Percentiles rank a stretch among this genome's conserved stretches.
Evolutionary conservation across 2,329 filamentous ascomycete species (phyloP).

Genomic region (Lecanicillium sp.): DNA sequence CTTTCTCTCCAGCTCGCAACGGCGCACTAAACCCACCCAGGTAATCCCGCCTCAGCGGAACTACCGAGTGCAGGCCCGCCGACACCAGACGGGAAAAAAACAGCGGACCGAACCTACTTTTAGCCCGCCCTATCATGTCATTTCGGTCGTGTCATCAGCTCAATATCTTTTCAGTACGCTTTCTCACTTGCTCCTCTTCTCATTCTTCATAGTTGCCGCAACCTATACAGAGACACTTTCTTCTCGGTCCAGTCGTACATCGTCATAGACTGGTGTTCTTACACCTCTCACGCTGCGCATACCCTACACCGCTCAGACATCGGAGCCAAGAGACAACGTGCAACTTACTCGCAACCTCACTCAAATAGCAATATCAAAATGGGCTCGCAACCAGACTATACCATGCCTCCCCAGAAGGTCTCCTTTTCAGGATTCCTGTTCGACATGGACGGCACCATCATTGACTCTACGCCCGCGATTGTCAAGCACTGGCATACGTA

Average conservation of each 20-base stretch:
- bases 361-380: slow-evolving; percentile 13
- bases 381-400: slow-evolving; percentile 29
- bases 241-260: no score
- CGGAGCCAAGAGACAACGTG: no score
- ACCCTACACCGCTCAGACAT: no score
- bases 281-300: no score
- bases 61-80: slow-evolving; percentile 16
- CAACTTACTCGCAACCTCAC: no score
- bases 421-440: slow-evolving; percentile 54
- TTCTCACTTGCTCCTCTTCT: no score
- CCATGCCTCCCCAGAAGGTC: slow-evolving; percentile 35
- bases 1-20: neutral
- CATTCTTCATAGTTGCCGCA: no score
- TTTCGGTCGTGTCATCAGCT: no score
- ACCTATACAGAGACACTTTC: no score
- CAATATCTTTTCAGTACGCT: no score
- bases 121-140: neutral
- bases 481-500: slow-evolving; percentile 70
- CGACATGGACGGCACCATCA: slow-evolving; percentile 78
- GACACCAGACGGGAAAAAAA: neutral
- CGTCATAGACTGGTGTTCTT: no score
- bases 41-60: slow-evolving; percentile 18
- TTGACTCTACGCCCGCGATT: slow-evolving; percentile 72
- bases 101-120: neutral
- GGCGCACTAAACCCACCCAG: slow-evolving; percentile 9